A percentile compares a stretch with the other conserved stretches of the same genome.
Evolutionary conservation across 192 early-diverging fungal genomes (phyloP).

Genomic region (Globomyces pollinis-pini): DNA sequence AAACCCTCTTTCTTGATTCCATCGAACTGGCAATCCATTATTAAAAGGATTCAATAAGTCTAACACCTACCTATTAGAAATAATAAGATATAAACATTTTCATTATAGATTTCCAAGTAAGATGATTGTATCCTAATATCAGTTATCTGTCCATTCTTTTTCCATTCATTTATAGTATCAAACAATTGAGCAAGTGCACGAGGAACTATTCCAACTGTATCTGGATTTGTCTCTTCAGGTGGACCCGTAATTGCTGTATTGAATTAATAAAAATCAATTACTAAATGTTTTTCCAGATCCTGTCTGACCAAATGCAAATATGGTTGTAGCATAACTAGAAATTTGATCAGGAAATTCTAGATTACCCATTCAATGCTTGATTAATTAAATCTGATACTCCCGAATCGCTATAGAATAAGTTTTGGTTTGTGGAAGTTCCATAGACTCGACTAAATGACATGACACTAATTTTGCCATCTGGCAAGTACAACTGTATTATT

Average conservation of each 20-base stretch:
- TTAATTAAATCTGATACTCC: slow-evolving; percentile 32
- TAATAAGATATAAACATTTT: slow-evolving; percentile 24
- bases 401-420: slow-evolving; percentile 35
- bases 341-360: no score
- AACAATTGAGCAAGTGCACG: slow-evolving; percentile 37
- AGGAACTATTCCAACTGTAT: slow-evolving; percentile 34
- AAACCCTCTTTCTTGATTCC: slow-evolving; percentile 34
- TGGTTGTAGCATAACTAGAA: slow-evolving; percentile 41
- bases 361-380: slow-evolving; percentile 43
- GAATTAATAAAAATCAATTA: no score
- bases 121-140: slow-evolving; percentile 19
- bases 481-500: not conserved
- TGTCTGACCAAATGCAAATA: slow-evolving; percentile 55
- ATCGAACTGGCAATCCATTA: slow-evolving; percentile 35
- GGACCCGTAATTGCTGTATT: slow-evolving; percentile 54
- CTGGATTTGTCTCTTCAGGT: slow-evolving; percentile 7
- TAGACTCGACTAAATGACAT: slow-evolving; percentile 39
- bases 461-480: slow-evolving; percentile 9
- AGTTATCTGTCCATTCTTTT: not conserved
- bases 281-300: slow-evolving; percentile 51
- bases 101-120: slow-evolving; percentile 55
- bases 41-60: slow-evolving; percentile 37
- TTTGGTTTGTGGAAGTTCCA: slow-evolving; percentile 21
- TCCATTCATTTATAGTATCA: not conserved
- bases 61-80: slow-evolving; percentile 23